Conservation (phyloP, 441 rosid species). For the Cnidoscolus chayamansa region DNA sequence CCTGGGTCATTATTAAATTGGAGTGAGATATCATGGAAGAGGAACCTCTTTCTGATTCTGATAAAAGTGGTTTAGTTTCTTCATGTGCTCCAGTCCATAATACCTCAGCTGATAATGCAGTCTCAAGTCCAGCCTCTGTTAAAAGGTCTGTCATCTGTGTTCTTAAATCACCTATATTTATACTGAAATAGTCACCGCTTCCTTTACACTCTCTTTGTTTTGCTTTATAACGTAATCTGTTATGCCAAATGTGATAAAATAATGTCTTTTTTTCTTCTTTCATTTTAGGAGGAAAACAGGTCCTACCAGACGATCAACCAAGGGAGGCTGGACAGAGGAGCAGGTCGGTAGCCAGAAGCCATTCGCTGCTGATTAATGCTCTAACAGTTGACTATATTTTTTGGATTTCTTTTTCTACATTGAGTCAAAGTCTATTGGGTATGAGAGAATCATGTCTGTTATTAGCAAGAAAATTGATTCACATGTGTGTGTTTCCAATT, state of each 20-base stretch:
- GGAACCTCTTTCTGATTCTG: neutral
- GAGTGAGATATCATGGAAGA: constrained; percentile 6
- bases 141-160: neutral
- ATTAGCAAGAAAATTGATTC: neutral
- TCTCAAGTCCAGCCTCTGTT: neutral
- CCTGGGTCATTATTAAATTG: neutral
- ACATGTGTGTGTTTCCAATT: neutral
- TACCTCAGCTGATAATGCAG: neutral
- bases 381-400: neutral
- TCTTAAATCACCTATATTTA: neutral
- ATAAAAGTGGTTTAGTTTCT: neutral
- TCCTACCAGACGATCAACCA: constrained; percentile 72
- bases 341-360: constrained; percentile 43
- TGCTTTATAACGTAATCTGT: neutral
- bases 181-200: too few species aligned
- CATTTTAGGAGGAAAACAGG: constrained; percentile 67
- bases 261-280: constrained; percentile 1
- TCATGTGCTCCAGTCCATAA: neutral
- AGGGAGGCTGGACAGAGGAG: constrained; percentile 86
- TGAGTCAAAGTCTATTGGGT: neutral
- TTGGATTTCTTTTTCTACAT: neutral
- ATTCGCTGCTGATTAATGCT: too few species aligned
- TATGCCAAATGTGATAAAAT: neutral
- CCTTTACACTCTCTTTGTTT: neutral
- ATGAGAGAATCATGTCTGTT: neutral